phyloP scores from a whole-genome alignment of 352 stramenopile genomes.

The Thraustotheca clavata region DNA sequence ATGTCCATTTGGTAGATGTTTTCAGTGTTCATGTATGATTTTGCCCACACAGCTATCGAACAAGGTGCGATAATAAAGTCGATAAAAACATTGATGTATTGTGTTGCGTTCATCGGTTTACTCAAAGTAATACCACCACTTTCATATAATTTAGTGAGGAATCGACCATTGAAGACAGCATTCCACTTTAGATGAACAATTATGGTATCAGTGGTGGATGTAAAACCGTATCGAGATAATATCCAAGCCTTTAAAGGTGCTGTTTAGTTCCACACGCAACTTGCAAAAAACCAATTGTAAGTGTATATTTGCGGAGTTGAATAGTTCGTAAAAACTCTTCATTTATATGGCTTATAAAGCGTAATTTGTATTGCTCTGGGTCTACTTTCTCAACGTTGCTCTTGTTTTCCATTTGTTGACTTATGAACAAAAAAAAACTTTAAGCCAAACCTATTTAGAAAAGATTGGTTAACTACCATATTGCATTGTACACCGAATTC shows the following conservation, averaged over 20 bases:
- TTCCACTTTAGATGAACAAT: not conserved
- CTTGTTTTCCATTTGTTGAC: too few species aligned
- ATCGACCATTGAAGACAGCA: not conserved
- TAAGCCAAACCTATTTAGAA: too few species aligned
- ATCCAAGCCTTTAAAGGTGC: not conserved
- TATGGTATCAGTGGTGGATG: not conserved
- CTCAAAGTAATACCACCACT: not conserved
- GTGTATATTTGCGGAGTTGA: too few species aligned
- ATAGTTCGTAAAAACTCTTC: too few species aligned
- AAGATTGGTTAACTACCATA: too few species aligned
- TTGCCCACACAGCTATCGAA: not conserved
- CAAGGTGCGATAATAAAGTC: not conserved
- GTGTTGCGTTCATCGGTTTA: not conserved
- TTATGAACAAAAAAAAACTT: too few species aligned
- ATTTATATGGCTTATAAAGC: too few species aligned
- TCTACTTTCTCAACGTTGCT: too few species aligned
- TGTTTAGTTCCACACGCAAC: not conserved
- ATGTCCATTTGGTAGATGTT: not conserved
- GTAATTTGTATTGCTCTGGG: too few species aligned
- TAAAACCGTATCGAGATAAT: not conserved
- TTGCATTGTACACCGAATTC: too few species aligned
- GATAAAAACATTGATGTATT: not conserved
- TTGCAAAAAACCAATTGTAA: not conserved
- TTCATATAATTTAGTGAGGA: not conserved
- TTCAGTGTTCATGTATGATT: not conserved